These are phyloP conservation scores for Leccinum broughii DNA, from an alignment of 768 basidiomycete species.

Conservation along the genomic window DNA sequence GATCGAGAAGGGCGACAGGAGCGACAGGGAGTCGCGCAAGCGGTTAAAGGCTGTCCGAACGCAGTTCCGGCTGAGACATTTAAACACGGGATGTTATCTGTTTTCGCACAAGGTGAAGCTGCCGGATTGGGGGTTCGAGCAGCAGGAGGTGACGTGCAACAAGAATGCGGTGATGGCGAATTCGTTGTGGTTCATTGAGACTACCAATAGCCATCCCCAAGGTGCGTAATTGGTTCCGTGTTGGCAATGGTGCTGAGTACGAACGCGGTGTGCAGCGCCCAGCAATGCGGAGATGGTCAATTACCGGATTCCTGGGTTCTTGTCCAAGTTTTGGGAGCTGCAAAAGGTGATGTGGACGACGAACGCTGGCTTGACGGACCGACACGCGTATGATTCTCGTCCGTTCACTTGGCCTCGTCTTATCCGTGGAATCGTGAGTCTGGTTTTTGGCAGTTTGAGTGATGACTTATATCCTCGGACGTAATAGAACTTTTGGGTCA, in stretches of 20 bases:
- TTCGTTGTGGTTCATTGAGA: conserved; percentile 94
- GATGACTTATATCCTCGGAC: conserved; percentile 6
- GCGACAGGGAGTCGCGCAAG: conserved; percentile 66
- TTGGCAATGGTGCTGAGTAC: background rate
- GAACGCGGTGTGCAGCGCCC: conserved; percentile 51
- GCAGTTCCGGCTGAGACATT: conserved; percentile 79
- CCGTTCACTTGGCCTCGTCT: conserved; percentile 90
- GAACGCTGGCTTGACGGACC: conserved; percentile 93
- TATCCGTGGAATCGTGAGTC: conserved; percentile 86
- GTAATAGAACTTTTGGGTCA: conserved; percentile 94
- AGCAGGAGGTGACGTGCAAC: conserved; percentile 99
- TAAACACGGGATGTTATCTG: conserved; percentile 89
- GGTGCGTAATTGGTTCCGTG: conserved; percentile 46
- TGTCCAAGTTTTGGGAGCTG: conserved; percentile 87
- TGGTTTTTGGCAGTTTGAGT: background rate
- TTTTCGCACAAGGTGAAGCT: conserved; percentile 98
- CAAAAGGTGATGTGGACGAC: conserved; percentile 97
- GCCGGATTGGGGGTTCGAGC: conserved; percentile 97
- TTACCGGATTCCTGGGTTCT: conserved; percentile 86
- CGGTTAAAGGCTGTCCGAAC: conserved; percentile 80
- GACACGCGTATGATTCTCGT: conserved; percentile 94
- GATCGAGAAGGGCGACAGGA: conserved; percentile 66
- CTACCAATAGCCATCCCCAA: conserved; percentile 62
- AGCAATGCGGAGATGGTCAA: conserved; percentile 78
- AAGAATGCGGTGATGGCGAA: conserved; percentile 91